Evolutionary conservation across 768 basidiomycete species (phyloP).

Genomic region (Suillus placidus): DNA sequence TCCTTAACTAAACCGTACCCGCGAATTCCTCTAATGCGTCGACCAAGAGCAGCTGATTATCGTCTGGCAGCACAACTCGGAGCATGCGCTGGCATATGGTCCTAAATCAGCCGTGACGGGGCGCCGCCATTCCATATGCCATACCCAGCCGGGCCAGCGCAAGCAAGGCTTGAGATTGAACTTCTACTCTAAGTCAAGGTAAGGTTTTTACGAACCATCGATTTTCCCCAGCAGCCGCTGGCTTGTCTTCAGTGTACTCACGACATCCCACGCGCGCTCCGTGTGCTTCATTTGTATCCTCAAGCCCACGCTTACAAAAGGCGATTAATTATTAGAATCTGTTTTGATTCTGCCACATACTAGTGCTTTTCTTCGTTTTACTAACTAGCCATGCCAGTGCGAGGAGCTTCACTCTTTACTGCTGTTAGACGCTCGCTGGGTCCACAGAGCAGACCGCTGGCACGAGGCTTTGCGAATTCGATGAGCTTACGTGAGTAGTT

Average conservation of each 20-base stretch:
- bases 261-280: conserved; percentile 28
- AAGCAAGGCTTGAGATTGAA: background rate
- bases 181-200: conserved; percentile 8
- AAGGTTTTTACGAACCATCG: conserved; percentile 2
- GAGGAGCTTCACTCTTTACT: conserved; percentile 25
- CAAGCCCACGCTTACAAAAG: conserved; percentile 22
- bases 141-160: background rate
- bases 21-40: background rate
- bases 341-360: conserved; percentile 12
- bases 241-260: background rate
- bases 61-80: background rate
- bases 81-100: conserved; percentile 1
- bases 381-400: conserved; percentile 18
- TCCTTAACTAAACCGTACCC: background rate
- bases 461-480: conserved; percentile 33
- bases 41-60: background rate
- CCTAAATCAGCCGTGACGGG: conserved; percentile 12
- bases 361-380: conserved; percentile 17
- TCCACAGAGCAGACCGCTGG: conserved; percentile 21
- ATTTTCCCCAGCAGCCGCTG: conserved; percentile 1
- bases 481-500: conserved; percentile 32
- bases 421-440: conserved; percentile 27
- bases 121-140: conserved; percentile 3
- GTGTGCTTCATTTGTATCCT: conserved; percentile 17
- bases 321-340: background rate